These are phyloP conservation scores for Stagonosporopsis chrysanthemi DNA, from an alignment of 2,329 filamentous ascomycete species.

Conservation along the genomic window DNA sequence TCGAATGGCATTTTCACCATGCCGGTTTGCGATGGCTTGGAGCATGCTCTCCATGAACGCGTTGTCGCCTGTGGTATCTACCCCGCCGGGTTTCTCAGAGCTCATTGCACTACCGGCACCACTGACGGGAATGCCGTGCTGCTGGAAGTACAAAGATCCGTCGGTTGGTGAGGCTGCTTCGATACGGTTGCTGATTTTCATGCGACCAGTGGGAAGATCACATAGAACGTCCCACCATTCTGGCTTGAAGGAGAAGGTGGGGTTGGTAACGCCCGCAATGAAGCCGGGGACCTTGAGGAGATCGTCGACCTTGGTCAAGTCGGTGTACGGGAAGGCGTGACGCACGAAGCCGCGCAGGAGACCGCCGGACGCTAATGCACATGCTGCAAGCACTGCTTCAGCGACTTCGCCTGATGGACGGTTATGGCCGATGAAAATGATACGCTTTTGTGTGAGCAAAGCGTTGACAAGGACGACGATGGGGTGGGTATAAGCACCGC, in stretches of 20 bases:
- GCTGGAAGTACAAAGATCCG: slow-evolving; percentile 85
- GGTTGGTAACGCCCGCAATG: slow-evolving; percentile 97
- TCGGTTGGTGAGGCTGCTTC: slow-evolving; percentile 83
- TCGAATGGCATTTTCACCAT: slow-evolving; percentile 85
- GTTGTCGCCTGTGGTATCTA: slow-evolving; percentile 83
- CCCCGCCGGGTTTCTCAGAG: slow-evolving; percentile 44
- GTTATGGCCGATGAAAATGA: slow-evolving; percentile 95
- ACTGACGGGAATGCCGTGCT: slow-evolving; percentile 59
- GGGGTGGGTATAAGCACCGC: slow-evolving; percentile 87
- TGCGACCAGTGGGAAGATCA: slow-evolving; percentile 87
- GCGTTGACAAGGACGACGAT: slow-evolving; percentile 95
- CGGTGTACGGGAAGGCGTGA: slow-evolving; percentile 97
- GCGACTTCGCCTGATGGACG: slow-evolving; percentile 95
- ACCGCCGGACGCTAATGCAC: slow-evolving; percentile 89
- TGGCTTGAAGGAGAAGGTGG: slow-evolving; percentile 90
- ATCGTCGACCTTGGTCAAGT: slow-evolving; percentile 97
- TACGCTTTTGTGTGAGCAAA: slow-evolving; percentile 91
- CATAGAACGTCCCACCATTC: slow-evolving; percentile 99
- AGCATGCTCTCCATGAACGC: slow-evolving; percentile 89
- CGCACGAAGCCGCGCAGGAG: slow-evolving; percentile 92
- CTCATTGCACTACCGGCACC: slow-evolving; percentile 25
- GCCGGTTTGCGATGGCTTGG: slow-evolving; percentile 81
- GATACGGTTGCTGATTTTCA: slow-evolving; percentile 92
- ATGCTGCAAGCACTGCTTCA: slow-evolving; percentile 97
- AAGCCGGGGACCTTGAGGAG: slow-evolving; percentile 95